Conservation (phyloP, 768 basidiomycete genomes). For the Xerocomus potaroensis region DNA sequence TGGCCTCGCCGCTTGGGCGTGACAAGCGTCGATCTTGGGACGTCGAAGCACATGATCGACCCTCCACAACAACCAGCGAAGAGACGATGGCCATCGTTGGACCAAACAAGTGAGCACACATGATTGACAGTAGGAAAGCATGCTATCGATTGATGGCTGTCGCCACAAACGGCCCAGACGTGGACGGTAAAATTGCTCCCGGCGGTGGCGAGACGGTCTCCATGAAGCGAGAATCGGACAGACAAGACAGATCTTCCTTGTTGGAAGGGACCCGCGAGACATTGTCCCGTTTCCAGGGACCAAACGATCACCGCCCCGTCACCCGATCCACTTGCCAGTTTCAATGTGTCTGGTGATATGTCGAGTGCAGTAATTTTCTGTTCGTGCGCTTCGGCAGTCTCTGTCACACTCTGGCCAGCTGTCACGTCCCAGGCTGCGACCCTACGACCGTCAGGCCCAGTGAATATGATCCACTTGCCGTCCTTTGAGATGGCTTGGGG, state of each 20-base stretch:
- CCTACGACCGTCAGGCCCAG: neutral
- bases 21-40: neutral
- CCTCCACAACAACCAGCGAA: slow-evolving; percentile 15
- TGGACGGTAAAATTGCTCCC: slow-evolving; percentile 6
- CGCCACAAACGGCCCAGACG: slow-evolving; percentile 3
- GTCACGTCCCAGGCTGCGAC: slow-evolving; percentile 9
- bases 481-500: slow-evolving; percentile 11
- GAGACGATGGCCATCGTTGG: slow-evolving; percentile 13
- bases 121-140: slow-evolving; percentile 5
- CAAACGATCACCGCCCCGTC: slow-evolving; percentile 21
- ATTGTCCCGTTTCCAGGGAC: slow-evolving; percentile 14
- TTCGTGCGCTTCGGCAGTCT: slow-evolving; percentile 10
- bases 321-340: slow-evolving; percentile 19
- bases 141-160: neutral
- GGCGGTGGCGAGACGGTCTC: slow-evolving; percentile 15
- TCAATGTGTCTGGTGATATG: slow-evolving; percentile 15
- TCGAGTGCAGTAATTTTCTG: slow-evolving; percentile 18
- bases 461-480: slow-evolving; percentile 13
- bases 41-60: slow-evolving; percentile 12
- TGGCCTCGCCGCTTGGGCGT: slow-evolving; percentile 4
- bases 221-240: slow-evolving; percentile 21
- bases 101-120: slow-evolving; percentile 17
- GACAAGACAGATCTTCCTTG: slow-evolving; percentile 8
- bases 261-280: slow-evolving; percentile 17
- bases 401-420: slow-evolving; percentile 3